A percentile compares a stretch with the other conserved stretches of the same genome.
These are phyloP conservation scores for Fusarium piperis DNA, from an alignment of 2,329 filamentous ascomycete species.

Conservation along the genomic window DNA sequence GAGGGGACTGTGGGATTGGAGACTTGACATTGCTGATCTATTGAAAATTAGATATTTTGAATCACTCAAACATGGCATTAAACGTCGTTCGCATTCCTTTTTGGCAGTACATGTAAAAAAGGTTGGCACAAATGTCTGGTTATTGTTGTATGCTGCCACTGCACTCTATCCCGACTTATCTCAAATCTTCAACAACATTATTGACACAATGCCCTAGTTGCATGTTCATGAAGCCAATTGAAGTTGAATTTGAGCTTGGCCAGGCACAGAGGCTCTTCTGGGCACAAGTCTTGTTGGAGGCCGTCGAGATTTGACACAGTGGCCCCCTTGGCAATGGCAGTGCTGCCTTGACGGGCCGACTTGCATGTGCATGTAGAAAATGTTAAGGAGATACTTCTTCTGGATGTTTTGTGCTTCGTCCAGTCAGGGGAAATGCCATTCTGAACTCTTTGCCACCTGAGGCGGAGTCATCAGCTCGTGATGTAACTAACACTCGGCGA, in stretches of 20 bases:
- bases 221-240: too few relatives aligned
- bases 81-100: neutral
- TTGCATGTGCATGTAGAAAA: neutral
- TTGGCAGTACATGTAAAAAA: neutral
- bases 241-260: neutral
- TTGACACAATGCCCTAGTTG: too few relatives aligned
- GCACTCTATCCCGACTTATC: neutral
- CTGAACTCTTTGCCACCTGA: neutral
- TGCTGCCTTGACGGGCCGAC: neutral
- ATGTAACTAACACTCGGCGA: neutral
- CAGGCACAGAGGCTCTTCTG: neutral
- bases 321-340: neutral
- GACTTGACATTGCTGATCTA: too few relatives aligned
- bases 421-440: neutral
- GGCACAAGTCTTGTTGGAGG: neutral
- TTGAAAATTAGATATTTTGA: neutral
- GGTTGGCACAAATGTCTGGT: neutral
- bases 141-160: neutral
- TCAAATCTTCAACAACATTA: neutral
- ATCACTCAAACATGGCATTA: neutral
- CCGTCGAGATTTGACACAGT: neutral
- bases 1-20: neutral
- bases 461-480: neutral
- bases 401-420: neutral
- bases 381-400: neutral